Evolutionary conservation across 2,329 filamentous ascomycete genomes (phyloP).

Genomic region (Penicillium griseofulvum): DNA sequence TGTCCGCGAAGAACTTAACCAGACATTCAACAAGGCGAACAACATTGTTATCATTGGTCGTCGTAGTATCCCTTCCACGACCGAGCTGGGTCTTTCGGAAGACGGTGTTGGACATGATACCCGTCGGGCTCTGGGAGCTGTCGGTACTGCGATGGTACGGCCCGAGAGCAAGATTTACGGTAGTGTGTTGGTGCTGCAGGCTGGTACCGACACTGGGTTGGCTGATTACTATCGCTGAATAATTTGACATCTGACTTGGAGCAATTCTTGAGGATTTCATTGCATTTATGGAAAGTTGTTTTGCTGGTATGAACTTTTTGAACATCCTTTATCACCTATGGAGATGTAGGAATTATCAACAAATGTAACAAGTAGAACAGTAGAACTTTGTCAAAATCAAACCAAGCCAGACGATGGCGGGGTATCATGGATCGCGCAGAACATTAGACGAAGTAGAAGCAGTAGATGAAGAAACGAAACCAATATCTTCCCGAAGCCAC

Average conservation of each 20-base stretch:
- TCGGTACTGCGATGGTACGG: conserved; percentile 48
- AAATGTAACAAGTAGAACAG: not conserved
- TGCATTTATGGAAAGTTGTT: not conserved
- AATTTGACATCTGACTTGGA: not conserved
- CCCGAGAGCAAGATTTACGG: conserved; percentile 59
- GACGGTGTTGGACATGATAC: conserved; percentile 36
- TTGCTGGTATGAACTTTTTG: not conserved
- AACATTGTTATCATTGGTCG: conserved; percentile 69
- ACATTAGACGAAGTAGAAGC: not conserved
- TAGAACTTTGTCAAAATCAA: not conserved
- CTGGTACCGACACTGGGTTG: conserved; percentile 34
- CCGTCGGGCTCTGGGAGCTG: conserved; percentile 30
- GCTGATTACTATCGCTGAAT: conserved; percentile 6
- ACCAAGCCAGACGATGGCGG: not conserved
- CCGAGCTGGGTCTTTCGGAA: conserved; percentile 29
- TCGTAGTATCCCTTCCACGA: conserved; percentile 24
- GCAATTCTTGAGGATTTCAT: not conserved
- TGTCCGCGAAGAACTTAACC: conserved; percentile 60
- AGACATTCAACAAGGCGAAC: conserved; percentile 63
- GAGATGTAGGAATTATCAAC: not conserved
- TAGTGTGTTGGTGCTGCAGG: conserved; percentile 70
- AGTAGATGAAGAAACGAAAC: not conserved
- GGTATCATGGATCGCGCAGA: not conserved
- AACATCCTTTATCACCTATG: not conserved
- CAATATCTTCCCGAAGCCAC: conserved; percentile 9